These are phyloP conservation scores for Aschersonia sp. DNA, from an alignment of 2,329 filamentous ascomycete species.

Conservation along the genomic window DNA sequence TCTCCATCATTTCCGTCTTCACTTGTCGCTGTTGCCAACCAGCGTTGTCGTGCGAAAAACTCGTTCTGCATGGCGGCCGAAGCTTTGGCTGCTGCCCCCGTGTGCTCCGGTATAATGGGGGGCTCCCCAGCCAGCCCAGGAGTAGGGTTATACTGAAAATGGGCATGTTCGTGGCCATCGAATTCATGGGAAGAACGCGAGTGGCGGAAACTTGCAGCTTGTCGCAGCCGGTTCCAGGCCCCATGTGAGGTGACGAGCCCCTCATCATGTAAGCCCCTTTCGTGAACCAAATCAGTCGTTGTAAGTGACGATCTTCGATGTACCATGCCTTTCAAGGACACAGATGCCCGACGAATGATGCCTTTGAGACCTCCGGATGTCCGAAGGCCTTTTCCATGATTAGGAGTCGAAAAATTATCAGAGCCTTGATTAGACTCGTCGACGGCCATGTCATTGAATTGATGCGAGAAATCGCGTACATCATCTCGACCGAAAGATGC, in stretches of 20 bases:
- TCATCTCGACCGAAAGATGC: slow-evolving; percentile 21
- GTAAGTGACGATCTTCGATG: slow-evolving; percentile 30
- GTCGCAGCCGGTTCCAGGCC: slow-evolving; percentile 35
- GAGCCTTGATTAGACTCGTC: slow-evolving; percentile 15
- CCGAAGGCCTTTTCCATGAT: slow-evolving; percentile 12
- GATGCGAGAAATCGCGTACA: slow-evolving; percentile 12
- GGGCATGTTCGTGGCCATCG: slow-evolving; percentile 14
- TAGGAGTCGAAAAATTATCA: slow-evolving; percentile 9
- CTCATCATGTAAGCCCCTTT: slow-evolving; percentile 11
- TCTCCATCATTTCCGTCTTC: slow-evolving; percentile 43
- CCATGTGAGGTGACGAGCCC: slow-evolving; percentile 33
- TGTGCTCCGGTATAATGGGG: slow-evolving; percentile 44
- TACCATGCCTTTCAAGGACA: slow-evolving; percentile 38
- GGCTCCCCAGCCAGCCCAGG: slow-evolving; percentile 38
- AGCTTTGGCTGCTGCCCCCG: slow-evolving; percentile 46
- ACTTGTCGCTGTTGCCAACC: slow-evolving; percentile 22
- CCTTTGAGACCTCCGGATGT: slow-evolving; percentile 27
- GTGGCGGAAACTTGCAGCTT: slow-evolving; percentile 35
- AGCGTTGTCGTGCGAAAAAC: slow-evolving; percentile 23
- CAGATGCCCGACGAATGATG: slow-evolving; percentile 39
- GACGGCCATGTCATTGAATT: slow-evolving; percentile 16
- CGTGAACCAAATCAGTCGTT: slow-evolving; percentile 14
- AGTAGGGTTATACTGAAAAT: slow-evolving; percentile 20
- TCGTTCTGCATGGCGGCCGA: slow-evolving; percentile 46
- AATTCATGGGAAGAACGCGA: slow-evolving; percentile 29